These are phyloP conservation scores for Coleophoma cylindrospora DNA, from an alignment of 2,329 filamentous ascomycete species.

Conservation along the genomic window DNA sequence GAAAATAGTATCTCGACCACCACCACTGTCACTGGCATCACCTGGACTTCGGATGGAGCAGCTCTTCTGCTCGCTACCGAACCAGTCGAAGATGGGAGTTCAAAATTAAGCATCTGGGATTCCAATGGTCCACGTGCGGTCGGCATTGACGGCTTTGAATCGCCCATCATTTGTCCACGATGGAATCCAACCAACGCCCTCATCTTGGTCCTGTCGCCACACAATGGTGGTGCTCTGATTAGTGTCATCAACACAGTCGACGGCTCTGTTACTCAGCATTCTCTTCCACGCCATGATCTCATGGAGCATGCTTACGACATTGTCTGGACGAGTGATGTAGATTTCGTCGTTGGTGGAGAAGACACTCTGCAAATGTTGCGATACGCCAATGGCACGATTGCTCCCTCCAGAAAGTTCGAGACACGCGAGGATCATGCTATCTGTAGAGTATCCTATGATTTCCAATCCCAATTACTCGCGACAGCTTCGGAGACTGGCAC, in stretches of 20 bases:
- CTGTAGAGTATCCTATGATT: conserved; percentile 51
- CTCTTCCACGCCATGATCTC: conserved; percentile 45
- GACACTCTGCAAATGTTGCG: conserved; percentile 45
- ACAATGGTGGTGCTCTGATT: conserved; percentile 49
- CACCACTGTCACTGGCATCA: conserved; percentile 52
- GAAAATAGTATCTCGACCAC: conserved; percentile 47
- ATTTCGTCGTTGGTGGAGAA: conserved; percentile 56
- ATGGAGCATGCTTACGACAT: conserved; percentile 49
- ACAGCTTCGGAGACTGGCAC: conserved; percentile 55
- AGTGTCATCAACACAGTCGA: conserved; percentile 39
- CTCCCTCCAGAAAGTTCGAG: conserved; percentile 42
- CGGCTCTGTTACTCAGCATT: conserved; percentile 33
- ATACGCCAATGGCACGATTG: conserved; percentile 41
- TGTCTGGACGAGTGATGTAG: conserved; percentile 52
- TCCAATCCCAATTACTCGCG: conserved; percentile 45
- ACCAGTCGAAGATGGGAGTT: conserved; percentile 37
- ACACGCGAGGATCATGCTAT: conserved; percentile 49
- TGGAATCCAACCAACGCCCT: conserved; percentile 53
- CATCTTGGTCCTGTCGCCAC: conserved; percentile 53
- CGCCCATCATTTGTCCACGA: conserved; percentile 56
- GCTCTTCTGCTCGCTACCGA: conserved; percentile 55
- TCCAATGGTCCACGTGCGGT: conserved; percentile 46
- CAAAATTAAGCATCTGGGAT: conserved; percentile 50
- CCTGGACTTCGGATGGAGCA: conserved; percentile 54
- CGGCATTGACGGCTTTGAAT: conserved; percentile 50